Conservation (phyloP, 2,329 filamentous ascomycete species). For the Aurifilum marmelostoma region DNA sequence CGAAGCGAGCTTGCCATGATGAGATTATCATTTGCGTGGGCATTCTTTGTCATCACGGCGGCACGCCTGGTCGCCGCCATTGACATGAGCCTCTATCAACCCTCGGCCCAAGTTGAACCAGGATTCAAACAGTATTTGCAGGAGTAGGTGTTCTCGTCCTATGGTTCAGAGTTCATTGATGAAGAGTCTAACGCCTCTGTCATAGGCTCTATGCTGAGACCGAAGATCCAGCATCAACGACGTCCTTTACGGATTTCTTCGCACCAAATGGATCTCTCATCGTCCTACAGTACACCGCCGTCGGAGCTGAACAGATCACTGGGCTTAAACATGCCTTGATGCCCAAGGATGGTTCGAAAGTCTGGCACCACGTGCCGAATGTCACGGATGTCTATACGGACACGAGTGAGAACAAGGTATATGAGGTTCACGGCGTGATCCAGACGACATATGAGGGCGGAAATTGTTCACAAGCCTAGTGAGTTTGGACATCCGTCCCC, state of each 20-base stretch:
- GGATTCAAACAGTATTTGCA: slow-evolving; percentile 5
- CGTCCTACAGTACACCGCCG: slow-evolving; percentile 3
- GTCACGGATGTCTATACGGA: slow-evolving; percentile 2
- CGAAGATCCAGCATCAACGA: neutral
- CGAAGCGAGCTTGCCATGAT: neutral
- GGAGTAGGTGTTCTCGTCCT: neutral
- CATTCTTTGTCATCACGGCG: neutral
- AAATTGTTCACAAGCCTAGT: slow-evolving; percentile 16
- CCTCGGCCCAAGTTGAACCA: slow-evolving; percentile 3
- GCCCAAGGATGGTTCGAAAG: slow-evolving; percentile 7
- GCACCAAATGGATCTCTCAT: neutral
- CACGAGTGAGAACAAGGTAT: neutral
- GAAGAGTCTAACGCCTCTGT: neutral
- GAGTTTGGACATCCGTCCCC: neutral
- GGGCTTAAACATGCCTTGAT: slow-evolving; percentile 2
- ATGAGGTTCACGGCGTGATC: slow-evolving; percentile 7
- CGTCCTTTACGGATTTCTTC: slow-evolving; percentile 14
- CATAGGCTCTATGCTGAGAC: slow-evolving; percentile 10
- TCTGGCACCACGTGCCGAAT: slow-evolving; percentile 14
- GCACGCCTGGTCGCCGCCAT: neutral
- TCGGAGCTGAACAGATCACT: neutral
- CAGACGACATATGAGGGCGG: slow-evolving; percentile 4
- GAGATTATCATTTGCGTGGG: neutral
- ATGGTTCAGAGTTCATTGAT: neutral
- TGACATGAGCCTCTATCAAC: slow-evolving; percentile 10